Conservation (phyloP, 2,329 filamentous ascomycete genomes). For the Penicillium occitanis region DNA sequence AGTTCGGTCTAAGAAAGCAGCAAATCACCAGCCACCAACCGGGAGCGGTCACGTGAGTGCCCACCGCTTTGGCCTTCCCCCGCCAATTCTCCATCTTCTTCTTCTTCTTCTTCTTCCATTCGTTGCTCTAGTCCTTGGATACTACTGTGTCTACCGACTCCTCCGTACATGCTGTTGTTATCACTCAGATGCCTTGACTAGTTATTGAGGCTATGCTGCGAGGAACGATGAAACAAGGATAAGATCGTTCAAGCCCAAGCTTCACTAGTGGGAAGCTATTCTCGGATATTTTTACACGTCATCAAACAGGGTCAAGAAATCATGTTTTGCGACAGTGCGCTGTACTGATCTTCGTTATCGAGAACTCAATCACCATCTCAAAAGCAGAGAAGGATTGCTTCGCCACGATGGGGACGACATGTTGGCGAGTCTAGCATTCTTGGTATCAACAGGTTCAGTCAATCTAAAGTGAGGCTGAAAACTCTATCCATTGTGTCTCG, state of each 20-base stretch:
- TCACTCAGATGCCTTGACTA: neutral
- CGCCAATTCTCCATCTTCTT: neutral
- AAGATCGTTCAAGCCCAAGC: neutral
- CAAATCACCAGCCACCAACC: constrained; percentile 3
- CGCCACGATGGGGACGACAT: neutral
- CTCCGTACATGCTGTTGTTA: neutral
- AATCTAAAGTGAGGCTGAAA: constrained; percentile 1
- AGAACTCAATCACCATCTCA: too few relatives aligned
- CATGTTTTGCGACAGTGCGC: neutral
- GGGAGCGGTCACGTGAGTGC: neutral
- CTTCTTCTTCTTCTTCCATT: neutral
- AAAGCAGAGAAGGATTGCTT: neutral
- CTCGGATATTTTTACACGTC: constrained; percentile 2
- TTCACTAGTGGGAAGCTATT: constrained; percentile 10
- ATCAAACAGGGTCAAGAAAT: neutral
- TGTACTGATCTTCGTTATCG: neutral
- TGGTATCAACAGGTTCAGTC: neutral
- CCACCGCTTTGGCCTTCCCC: constrained; percentile 2
- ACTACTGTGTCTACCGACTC: neutral
- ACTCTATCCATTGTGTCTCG: neutral
- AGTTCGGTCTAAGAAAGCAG: neutral
- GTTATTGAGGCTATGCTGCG: neutral
- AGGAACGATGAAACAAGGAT: neutral
- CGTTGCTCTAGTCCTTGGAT: too few relatives aligned
- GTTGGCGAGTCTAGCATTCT: neutral